Conservation (phyloP, 2,329 filamentous ascomycete genomes). For the Diaporthe aspalathi region DNA sequence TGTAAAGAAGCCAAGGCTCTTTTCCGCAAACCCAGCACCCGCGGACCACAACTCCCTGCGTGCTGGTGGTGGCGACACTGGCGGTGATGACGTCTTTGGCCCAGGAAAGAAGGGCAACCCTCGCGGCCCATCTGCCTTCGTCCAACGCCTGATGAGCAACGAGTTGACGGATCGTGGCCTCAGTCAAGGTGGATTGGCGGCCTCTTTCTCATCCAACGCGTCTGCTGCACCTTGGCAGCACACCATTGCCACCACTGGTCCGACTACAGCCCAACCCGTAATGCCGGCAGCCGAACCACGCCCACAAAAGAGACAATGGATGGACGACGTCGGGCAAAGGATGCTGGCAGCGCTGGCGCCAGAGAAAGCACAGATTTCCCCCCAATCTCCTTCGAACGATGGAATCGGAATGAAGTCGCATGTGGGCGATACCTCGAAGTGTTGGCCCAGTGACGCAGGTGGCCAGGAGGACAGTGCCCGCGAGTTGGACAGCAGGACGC, state of each 20-base stretch:
- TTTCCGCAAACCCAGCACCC: neutral
- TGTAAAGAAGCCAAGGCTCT: slow-evolving; percentile 14
- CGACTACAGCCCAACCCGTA: neutral
- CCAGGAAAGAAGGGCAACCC: neutral
- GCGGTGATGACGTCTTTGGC: slow-evolving; percentile 29
- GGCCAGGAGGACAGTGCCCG: neutral
- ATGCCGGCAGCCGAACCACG: neutral
- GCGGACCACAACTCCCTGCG: too few species aligned
- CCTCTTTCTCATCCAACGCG: too few species aligned
- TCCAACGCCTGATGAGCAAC: neutral
- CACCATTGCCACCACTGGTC: too few species aligned
- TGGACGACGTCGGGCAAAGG: neutral
- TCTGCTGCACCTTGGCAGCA: neutral
- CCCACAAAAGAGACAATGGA: neutral
- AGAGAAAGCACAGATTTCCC: neutral
- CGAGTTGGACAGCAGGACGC: neutral
- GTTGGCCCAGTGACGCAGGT: neutral
- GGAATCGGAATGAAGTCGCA: neutral
- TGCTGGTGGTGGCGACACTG: neutral
- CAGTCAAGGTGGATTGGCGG: neutral
- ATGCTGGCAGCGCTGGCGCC: slow-evolving; percentile 13
- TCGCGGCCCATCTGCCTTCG: neutral
- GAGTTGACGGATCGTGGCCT: neutral
- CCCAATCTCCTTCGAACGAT: neutral
- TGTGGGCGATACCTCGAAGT: neutral